phyloP scores from a whole-genome alignment of 1,284 basidiomycete species.

The Microbotryum saponariae region DNA sequence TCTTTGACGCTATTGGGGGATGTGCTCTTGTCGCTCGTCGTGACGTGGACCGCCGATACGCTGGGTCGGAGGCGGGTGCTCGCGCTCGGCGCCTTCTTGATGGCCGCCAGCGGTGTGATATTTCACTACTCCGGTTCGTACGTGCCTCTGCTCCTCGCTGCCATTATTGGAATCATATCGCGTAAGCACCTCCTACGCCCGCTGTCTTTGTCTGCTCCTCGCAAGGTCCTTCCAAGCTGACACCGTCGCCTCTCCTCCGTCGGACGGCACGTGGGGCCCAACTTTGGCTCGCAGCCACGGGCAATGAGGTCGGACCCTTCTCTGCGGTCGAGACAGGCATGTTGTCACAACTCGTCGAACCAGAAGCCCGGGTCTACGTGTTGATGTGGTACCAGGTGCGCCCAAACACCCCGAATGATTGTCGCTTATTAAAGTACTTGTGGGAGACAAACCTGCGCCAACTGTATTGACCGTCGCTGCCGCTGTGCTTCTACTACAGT shows the following conservation, averaged over 20 bases:
- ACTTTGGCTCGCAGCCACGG: constrained; percentile 4
- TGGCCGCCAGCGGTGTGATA: constrained; percentile 17
- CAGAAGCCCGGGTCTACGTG: constrained; percentile 19
- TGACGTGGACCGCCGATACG: constrained; percentile 24
- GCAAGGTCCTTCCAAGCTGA: background rate
- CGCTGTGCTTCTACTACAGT: constrained; percentile 5
- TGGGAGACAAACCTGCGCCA: background rate
- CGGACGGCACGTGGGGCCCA: background rate
- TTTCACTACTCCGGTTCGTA: constrained; percentile 15
- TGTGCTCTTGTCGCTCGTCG: constrained; percentile 20
- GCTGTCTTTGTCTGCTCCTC: background rate
- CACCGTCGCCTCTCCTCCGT: background rate
- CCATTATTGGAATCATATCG: constrained; percentile 26
- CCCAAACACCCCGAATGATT: too few relatives aligned
- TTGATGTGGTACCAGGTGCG: constrained; percentile 9
- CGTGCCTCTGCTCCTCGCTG: constrained; percentile 17
- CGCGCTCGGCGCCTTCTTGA: constrained; percentile 14
- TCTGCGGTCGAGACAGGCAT: constrained; percentile 20
- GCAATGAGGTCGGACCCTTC: constrained; percentile 28
- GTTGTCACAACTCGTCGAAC: constrained; percentile 17
- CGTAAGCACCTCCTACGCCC: background rate
- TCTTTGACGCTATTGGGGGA: constrained; percentile 26
- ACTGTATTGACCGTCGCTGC: background rate
- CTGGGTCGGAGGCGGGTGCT: constrained; percentile 23
- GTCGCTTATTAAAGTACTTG: background rate